Evolutionary conservation across 2,329 filamentous ascomycete species (phyloP), one percentile per base, ranked within the genome.

Genomic region (Aspergillus sp.): DNA sequence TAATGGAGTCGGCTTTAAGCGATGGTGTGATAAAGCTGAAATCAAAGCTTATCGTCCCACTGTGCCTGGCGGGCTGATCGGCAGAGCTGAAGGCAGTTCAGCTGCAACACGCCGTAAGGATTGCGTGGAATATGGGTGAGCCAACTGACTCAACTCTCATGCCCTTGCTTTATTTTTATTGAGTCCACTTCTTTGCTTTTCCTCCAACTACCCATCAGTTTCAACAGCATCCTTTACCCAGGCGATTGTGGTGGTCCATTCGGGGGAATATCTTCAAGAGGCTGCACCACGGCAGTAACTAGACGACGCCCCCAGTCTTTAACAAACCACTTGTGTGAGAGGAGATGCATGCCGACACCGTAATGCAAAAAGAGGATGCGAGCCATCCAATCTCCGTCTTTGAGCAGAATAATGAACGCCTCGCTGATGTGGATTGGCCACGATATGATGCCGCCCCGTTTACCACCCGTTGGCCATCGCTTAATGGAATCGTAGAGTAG

Each of bases 251-350:
- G 57, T 55, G 4, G 30, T 27, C 61, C 61, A 65, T 7, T 52
- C 49, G 3, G 45, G 27, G 60, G 61, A 29, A 60, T 51, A 6
- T 61, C 53, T 10, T 54, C 50, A n/a, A 58, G 30, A 26, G 48
- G 41, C 11, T 58, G 48, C n/a, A 64, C n/a, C 13, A 56, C 57
- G 2, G 58, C 56, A 33, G 54, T 46, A 10, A 64, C 55, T 9
- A 63, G 46, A 31, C 59, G 58, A 9, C 59, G 53, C 7, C 61
- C 60, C 53, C 54, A 60, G 13, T 60, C 58, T n/a, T 53, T 52
- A 8, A 64, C 60, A 42, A 60, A 65, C 61, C 61, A 65, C 28
- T 58, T 56, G 44, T 62, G 51, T 1, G 55, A 60, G 29, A 62
- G 37, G n/a, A 65, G 53, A 37, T 60, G 58, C 56, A 65, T 58